These are phyloP conservation scores for Cicer bijugum DNA, from an alignment of 306 rosid species.

Conservation along the genomic window DNA sequence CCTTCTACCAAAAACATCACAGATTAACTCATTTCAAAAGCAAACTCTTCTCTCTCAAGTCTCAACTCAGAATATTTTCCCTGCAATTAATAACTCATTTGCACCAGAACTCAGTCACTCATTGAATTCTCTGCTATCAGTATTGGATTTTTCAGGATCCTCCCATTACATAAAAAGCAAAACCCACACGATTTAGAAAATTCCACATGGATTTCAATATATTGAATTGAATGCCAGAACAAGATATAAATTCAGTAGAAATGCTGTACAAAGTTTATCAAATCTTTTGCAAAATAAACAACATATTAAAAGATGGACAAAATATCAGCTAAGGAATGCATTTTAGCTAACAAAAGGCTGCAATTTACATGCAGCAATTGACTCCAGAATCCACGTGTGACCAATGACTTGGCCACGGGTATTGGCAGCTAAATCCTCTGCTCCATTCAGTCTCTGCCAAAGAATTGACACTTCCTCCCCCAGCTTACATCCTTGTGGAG, in stretches of 20 bases:
- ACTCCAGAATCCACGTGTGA: constrained; percentile 89
- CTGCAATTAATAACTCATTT: neutral
- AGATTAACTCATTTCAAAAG: neutral
- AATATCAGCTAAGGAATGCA: constrained; percentile 6
- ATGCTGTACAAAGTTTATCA: constrained; percentile 39
- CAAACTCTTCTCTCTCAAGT: neutral
- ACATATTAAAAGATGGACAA: constrained; percentile 13
- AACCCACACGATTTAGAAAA: neutral
- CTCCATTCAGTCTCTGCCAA: constrained; percentile 80
- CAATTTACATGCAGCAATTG: constrained; percentile 74
- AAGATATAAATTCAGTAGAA: constrained; percentile 26
- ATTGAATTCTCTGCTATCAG: neutral
- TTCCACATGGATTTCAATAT: neutral
- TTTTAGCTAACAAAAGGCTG: constrained; percentile 63
- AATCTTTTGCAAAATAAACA: constrained; percentile 4
- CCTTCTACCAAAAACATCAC: neutral
- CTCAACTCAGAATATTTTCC: neutral
- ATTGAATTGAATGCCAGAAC: neutral
- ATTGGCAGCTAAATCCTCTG: constrained; percentile 67
- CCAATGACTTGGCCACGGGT: constrained; percentile 67
- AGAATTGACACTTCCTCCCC: constrained; percentile 87
- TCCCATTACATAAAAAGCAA: neutral
- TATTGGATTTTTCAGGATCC: neutral
- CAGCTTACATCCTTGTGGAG: constrained; percentile 73
- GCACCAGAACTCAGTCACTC: neutral